Conservation (phyloP, 495 filamentous ascomycete species). For the Penicillium ochrochloron region DNA sequence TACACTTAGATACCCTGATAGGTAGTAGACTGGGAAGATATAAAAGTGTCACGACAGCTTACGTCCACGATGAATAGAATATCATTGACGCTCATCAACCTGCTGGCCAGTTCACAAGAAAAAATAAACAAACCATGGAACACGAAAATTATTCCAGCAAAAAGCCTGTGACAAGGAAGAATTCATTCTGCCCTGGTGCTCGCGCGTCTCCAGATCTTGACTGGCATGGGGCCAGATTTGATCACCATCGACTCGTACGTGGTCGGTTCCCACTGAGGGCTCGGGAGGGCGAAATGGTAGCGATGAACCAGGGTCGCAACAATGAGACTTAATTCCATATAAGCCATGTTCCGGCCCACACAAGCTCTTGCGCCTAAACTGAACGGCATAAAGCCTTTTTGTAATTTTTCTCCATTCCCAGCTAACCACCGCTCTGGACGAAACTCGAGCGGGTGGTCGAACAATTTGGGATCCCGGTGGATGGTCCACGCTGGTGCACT, state of each 20-base stretch:
- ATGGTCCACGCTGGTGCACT: not conserved
- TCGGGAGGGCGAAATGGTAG: constrained; percentile 2
- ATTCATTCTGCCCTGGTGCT: constrained; percentile 1
- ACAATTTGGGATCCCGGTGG: not conserved
- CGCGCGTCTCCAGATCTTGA: constrained; percentile 2
- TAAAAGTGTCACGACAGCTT: not conserved
- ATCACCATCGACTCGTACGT: constrained; percentile 1
- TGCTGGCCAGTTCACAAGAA: not conserved
- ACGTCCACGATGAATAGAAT: not conserved
- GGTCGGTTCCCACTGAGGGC: constrained; percentile 1
- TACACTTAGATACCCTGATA: not conserved
- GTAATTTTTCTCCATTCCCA: not conserved
- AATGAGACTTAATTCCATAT: not conserved
- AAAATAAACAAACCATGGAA: not conserved
- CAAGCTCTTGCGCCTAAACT: constrained; percentile 2
- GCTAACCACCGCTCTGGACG: constrained; percentile 2
- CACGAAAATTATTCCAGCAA: not conserved
- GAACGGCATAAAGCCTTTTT: not conserved
- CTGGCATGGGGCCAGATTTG: constrained; percentile 1
- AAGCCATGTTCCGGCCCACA: constrained; percentile 1
- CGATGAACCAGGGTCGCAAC: constrained; percentile 1
- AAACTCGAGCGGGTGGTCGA: not conserved
- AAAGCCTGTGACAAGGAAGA: not conserved
- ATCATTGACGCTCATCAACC: not conserved
- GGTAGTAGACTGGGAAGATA: not conserved